Conservation (phyloP, 352 stramenopile species). For the Pythium aristosporum region DNA sequence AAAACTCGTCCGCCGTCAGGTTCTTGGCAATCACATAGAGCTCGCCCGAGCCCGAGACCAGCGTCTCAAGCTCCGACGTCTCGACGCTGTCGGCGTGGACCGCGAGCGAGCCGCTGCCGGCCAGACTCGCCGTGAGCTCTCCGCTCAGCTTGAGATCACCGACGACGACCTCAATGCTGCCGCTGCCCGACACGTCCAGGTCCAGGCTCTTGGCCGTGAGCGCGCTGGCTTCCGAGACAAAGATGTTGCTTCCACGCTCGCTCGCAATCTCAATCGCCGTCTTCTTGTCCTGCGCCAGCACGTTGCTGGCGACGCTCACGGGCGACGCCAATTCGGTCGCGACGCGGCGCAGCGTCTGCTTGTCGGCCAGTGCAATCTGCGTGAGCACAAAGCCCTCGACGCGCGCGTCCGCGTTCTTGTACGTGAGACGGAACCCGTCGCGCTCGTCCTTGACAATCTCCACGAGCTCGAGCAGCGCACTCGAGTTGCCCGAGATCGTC, state of each 20-base stretch:
- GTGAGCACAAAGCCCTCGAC: constrained; percentile 54
- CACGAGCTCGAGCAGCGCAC: constrained; percentile 43
- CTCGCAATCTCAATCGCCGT: constrained; percentile 45
- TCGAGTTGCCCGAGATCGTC: constrained; percentile 56
- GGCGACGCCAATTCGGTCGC: constrained; percentile 36
- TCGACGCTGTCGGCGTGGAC: constrained; percentile 23
- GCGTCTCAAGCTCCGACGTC: constrained; percentile 22
- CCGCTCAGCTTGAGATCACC: constrained; percentile 28
- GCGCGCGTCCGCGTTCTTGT: constrained; percentile 56
- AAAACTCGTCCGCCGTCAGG: constrained; percentile 35
- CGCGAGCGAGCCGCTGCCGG: constrained; percentile 18
- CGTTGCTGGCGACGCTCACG: constrained; percentile 43
- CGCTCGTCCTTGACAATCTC: constrained; percentile 37
- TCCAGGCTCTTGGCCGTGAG: constrained; percentile 37
- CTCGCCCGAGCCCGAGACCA: constrained; percentile 15
- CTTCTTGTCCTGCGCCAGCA: constrained; percentile 38
- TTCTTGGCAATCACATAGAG: constrained; percentile 39
- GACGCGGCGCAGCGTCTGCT: constrained; percentile 40
- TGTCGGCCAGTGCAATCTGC: constrained; percentile 50
- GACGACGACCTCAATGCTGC: constrained; percentile 31
- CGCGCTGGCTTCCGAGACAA: constrained; percentile 36
- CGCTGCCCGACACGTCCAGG: constrained; percentile 42
- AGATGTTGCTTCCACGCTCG: constrained; percentile 40
- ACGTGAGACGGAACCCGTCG: constrained; percentile 44
- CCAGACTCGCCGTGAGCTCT: constrained; percentile 17